Conservation (phyloP, 495 filamentous ascomycete species). For the Amniculicola lignicola region DNA sequence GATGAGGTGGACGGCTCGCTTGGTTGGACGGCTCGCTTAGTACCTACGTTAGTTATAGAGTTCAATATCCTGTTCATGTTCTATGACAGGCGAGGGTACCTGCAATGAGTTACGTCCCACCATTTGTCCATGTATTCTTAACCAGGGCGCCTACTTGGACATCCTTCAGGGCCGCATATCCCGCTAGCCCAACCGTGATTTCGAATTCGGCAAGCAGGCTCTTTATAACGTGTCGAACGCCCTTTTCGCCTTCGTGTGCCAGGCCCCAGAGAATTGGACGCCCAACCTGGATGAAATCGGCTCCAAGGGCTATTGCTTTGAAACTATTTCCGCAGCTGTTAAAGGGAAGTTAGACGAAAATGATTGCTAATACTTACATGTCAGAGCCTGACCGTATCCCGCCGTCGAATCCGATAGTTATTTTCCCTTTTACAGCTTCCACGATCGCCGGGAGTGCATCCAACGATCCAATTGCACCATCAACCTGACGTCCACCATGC, state of each 20-base stretch:
- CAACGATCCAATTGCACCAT: conserved; percentile 38
- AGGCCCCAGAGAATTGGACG: conserved; percentile 38
- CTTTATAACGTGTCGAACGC: conserved; percentile 27
- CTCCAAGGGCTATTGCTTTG: conserved; percentile 39
- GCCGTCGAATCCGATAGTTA: conserved; percentile 36
- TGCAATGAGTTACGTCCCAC: no score
- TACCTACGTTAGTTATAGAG: no score
- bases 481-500: conserved; percentile 51
- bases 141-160: no score
- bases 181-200: conserved; percentile 1
- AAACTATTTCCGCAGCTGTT: conserved; percentile 25
- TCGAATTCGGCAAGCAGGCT: conserved; percentile 15
- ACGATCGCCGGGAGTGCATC: conserved; percentile 40
- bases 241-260: conserved; percentile 36
- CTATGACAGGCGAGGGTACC: no score
- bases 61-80: no score
- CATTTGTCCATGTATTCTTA: no score
- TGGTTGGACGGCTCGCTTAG: no score
- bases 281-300: conserved; percentile 37
- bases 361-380: background rate
- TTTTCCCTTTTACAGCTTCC: conserved; percentile 33
- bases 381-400: conserved; percentile 37
- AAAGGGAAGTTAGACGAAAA: background rate
- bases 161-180: background rate
- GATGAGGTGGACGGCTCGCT: no score